Evolutionary conservation across 345 rosid genomes (phyloP).

Genomic region (Arabidopsis arenosa): DNA sequence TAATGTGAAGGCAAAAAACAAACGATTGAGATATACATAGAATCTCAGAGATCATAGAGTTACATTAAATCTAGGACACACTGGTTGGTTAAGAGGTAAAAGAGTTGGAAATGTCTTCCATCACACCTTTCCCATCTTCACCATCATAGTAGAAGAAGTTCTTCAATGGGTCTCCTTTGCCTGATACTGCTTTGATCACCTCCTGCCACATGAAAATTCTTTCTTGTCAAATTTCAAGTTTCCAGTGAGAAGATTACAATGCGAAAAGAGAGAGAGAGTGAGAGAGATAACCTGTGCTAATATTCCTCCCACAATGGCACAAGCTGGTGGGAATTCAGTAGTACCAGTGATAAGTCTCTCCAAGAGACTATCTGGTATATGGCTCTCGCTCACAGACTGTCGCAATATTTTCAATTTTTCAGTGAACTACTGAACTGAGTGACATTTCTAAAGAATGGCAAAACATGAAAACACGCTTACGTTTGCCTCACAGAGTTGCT

Average conservation of each 20-base stretch:
- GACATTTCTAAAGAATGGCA: neutral
- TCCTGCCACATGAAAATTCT: constrained; percentile 55
- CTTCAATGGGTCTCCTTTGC: constrained; percentile 89
- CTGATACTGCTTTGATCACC: constrained; percentile 88
- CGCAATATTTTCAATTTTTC: neutral
- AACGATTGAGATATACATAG: neutral
- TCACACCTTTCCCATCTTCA: constrained; percentile 83
- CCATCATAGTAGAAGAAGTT: constrained; percentile 92
- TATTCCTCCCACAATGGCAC: constrained; percentile 92
- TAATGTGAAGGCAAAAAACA: neutral
- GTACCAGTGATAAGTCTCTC: constrained; percentile 66
- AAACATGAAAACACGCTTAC: constrained; percentile 41
- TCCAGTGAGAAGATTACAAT: neutral
- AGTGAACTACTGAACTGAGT: constrained; percentile 3
- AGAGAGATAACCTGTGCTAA: constrained; percentile 79
- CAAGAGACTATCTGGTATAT: constrained; percentile 63
- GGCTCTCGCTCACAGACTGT: constrained; percentile 71
- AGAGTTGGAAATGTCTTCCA: constrained; percentile 71
- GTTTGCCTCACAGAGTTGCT: constrained; percentile 73
- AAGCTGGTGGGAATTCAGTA: constrained; percentile 81
- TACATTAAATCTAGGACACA: constrained; percentile 1
- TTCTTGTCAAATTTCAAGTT: constrained; percentile 12
- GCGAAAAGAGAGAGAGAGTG: neutral
- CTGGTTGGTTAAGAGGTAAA: constrained; percentile 36
- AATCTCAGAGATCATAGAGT: constrained; percentile 19